phyloP scores from a whole-genome alignment of 2,329 filamentous ascomycete genomes.

The Tricladium varicosporioides region DNA sequence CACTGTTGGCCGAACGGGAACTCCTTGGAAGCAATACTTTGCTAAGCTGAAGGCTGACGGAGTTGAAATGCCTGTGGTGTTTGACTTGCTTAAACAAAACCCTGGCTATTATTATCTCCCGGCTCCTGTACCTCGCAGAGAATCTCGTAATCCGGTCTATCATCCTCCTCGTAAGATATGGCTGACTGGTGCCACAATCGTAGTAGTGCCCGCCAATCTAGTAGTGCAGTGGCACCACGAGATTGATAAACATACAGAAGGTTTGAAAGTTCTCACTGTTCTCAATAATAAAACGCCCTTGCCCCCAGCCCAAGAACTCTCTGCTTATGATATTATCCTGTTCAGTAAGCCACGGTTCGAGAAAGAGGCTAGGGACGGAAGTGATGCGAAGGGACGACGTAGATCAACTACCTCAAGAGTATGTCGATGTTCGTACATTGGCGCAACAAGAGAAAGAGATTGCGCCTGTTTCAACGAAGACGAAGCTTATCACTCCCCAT shows the following conservation, averaged over 20 bases:
- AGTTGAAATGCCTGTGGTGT: constrained; percentile 48
- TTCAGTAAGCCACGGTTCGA: constrained; percentile 76
- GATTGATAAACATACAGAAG: constrained; percentile 71
- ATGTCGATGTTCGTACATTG: constrained; percentile 34
- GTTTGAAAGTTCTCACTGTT: constrained; percentile 64
- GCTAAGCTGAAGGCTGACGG: constrained; percentile 37
- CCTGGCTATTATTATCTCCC: constrained; percentile 58
- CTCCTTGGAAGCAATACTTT: constrained; percentile 70
- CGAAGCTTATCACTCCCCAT: constrained; percentile 54
- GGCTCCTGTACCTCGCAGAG: constrained; percentile 40
- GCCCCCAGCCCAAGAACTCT: constrained; percentile 56
- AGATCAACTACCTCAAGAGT: background rate
- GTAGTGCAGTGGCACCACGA: constrained; percentile 82
- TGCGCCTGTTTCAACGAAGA: constrained; percentile 41
- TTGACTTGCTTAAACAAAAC: constrained; percentile 55
- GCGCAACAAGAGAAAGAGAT: constrained; percentile 40
- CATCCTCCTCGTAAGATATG: constrained; percentile 50
- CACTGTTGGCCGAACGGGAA: constrained; percentile 60
- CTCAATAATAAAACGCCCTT: constrained; percentile 50
- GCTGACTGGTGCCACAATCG: constrained; percentile 67
- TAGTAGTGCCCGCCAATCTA: constrained; percentile 81
- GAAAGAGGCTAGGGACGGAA: constrained; percentile 54
- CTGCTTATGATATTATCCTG: constrained; percentile 72
- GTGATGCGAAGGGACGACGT: constrained; percentile 43
- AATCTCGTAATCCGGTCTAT: constrained; percentile 38